These are phyloP conservation scores for Aspergillus sp. DNA, from an alignment of 2,329 filamentous ascomycete species.

Conservation along the genomic window DNA sequence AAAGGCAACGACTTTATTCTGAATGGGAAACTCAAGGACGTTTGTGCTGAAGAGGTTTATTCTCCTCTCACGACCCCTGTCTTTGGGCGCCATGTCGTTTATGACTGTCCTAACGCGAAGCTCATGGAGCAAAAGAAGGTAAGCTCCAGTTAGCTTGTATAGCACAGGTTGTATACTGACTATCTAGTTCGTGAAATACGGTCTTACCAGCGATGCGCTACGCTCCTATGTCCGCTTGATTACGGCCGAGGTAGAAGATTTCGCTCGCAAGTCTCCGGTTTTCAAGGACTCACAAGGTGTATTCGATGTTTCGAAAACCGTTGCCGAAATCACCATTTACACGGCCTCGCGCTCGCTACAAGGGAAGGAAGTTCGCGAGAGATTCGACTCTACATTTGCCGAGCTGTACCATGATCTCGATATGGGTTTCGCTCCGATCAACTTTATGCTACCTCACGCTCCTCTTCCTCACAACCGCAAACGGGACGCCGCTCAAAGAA, in stretches of 20 bases:
- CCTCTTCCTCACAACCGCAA: slow-evolving; percentile 86
- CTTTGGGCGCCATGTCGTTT: slow-evolving; percentile 85
- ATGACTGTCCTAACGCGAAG: slow-evolving; percentile 88
- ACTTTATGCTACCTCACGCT: slow-evolving; percentile 88
- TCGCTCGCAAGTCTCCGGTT: slow-evolving; percentile 67
- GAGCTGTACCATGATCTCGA: slow-evolving; percentile 86
- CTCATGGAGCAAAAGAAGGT: slow-evolving; percentile 98
- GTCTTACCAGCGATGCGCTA: slow-evolving; percentile 65
- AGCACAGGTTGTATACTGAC: slow-evolving; percentile 29
- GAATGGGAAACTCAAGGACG: slow-evolving; percentile 87
- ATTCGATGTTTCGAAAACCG: slow-evolving; percentile 72
- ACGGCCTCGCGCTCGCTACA: slow-evolving; percentile 85
- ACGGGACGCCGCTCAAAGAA: slow-evolving; percentile 78
- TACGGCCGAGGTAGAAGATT: slow-evolving; percentile 72
- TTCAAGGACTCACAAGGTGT: slow-evolving; percentile 72
- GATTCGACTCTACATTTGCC: slow-evolving; percentile 80
- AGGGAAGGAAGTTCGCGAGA: slow-evolving; percentile 78
- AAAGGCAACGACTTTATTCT: slow-evolving; percentile 90
- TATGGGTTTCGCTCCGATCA: slow-evolving; percentile 86
- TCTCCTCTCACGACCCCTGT: slow-evolving; percentile 71
- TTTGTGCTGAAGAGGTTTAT: slow-evolving; percentile 90
- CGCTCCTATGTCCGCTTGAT: slow-evolving; percentile 79
- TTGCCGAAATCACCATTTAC: slow-evolving; percentile 88
- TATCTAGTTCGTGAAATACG: slow-evolving; percentile 64
- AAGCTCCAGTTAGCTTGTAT: slow-evolving; percentile 24